Conservation (phyloP, 192 early-diverging fungal genomes). For the Gaertneriomyces sp. region DNA sequence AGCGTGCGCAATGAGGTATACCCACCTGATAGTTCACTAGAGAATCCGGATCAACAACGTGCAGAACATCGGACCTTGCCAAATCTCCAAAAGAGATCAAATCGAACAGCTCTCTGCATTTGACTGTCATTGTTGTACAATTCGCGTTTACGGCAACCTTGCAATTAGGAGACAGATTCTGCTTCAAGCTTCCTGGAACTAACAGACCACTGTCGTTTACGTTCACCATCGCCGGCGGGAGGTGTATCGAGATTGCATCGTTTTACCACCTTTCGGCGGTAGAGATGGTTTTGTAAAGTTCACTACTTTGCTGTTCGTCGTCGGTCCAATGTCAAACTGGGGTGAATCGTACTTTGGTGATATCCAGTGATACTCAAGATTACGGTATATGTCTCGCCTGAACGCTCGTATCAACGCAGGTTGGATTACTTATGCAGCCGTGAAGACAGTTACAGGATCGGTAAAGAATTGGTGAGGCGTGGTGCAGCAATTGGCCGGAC, state of each 20-base stretch:
- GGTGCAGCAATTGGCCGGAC: too few relatives aligned
- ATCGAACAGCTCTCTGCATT: neutral
- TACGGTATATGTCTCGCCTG: too few relatives aligned
- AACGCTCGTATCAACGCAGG: too few relatives aligned
- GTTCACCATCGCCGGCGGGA: neutral
- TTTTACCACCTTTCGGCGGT: slow-evolving; percentile 6
- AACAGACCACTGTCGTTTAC: neutral
- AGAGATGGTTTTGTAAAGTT: too few relatives aligned
- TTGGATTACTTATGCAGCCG: too few relatives aligned
- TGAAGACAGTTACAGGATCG: too few relatives aligned
- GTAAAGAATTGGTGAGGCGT: too few relatives aligned
- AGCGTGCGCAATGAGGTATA: neutral
- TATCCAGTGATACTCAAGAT: too few relatives aligned
- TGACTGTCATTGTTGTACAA: neutral
- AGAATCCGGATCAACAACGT: slow-evolving; percentile 4
- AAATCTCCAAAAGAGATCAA: slow-evolving; percentile 12
- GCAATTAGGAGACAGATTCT: neutral
- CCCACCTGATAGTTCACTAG: slow-evolving; percentile 8
- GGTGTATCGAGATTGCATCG: neutral
- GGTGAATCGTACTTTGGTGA: too few relatives aligned
- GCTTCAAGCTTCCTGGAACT: neutral
- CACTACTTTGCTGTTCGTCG: too few relatives aligned
- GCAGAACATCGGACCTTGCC: neutral
- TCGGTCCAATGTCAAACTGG: too few relatives aligned
- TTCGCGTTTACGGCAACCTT: neutral